A percentile compares a stretch with the other conserved stretches of the same genome.
phyloP scores from a whole-genome alignment of 805 yeast species.

The Saccharomyces kudriavzevii region DNA sequence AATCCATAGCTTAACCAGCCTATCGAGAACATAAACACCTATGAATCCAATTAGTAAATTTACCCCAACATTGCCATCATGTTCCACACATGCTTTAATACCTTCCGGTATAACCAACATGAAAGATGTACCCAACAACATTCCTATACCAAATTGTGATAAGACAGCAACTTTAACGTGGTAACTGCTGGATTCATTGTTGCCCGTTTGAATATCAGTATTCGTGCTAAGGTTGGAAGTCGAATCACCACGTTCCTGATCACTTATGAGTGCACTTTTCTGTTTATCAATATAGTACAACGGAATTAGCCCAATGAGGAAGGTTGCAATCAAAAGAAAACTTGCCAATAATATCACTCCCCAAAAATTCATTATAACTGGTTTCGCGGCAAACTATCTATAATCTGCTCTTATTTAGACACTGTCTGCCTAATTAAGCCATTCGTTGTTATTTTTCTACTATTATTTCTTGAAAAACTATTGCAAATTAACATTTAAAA shows the following conservation, averaged over 20 bases:
- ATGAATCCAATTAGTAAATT: constrained; percentile 43
- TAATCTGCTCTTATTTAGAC: not conserved
- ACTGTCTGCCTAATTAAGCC: not conserved
- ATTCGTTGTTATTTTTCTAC: not conserved
- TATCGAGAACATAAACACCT: constrained; percentile 40
- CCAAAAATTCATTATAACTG: not conserved
- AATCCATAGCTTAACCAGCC: constrained; percentile 13
- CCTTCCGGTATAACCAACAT: constrained; percentile 55
- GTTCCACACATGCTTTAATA: constrained; percentile 32
- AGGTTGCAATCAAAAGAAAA: constrained; percentile 18
- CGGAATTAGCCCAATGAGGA: constrained; percentile 26
- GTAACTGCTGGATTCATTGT: not conserved
- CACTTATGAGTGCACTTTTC: not conserved
- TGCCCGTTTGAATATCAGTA: not conserved
- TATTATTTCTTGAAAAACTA: not conserved
- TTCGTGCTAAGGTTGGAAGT: constrained; percentile 4
- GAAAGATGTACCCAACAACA: constrained; percentile 47
- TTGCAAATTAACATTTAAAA: not conserved
- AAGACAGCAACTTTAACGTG: constrained; percentile 27
- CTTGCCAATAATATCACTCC: constrained; percentile 8
- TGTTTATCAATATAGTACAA: constrained; percentile 13
- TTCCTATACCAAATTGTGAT: constrained; percentile 48
- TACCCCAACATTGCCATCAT: constrained; percentile 36
- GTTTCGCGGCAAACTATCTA: not conserved
- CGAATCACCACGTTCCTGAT: constrained; percentile 1